Evolutionary conservation across 257 asterid genomes (phyloP).

Genomic region (Haberlea rhodopensis): DNA sequence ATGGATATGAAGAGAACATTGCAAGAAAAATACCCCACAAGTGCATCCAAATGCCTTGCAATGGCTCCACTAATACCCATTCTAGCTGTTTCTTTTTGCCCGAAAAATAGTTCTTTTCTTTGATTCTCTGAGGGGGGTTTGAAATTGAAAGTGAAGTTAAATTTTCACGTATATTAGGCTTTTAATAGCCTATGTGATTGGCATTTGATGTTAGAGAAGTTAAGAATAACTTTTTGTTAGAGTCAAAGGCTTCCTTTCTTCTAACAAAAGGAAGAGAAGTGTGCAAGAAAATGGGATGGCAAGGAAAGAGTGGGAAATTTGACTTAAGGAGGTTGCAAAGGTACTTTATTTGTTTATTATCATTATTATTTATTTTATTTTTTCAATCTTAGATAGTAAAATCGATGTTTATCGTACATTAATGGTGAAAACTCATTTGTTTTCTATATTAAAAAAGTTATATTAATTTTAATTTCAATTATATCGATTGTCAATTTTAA

Average conservation of each 20-base stretch:
- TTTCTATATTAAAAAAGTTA: too few relatives aligned
- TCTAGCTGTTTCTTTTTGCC: neutral
- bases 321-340: too few relatives aligned
- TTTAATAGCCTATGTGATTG: constrained; percentile 18
- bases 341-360: neutral
- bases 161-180: neutral
- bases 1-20: neutral
- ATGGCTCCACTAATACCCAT: constrained; percentile 73
- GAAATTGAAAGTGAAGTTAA: neutral
- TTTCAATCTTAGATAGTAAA: too few relatives aligned
- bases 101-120: neutral
- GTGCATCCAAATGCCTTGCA: constrained; percentile 62
- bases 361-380: neutral
- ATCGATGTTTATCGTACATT: too few relatives aligned
- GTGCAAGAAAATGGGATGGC: constrained; percentile 31
- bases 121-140: neutral
- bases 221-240: constrained; percentile 47
- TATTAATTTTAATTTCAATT: too few relatives aligned
- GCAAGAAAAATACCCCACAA: constrained; percentile 50
- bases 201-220: constrained; percentile 29
- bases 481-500: too few relatives aligned
- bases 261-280: constrained; percentile 27
- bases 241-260: constrained; percentile 56
- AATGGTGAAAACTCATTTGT: too few relatives aligned
- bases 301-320: constrained; percentile 1